Evolutionary conservation across 257 asterid species (phyloP).

Genomic region (Oldenlandia corymbosa): DNA sequence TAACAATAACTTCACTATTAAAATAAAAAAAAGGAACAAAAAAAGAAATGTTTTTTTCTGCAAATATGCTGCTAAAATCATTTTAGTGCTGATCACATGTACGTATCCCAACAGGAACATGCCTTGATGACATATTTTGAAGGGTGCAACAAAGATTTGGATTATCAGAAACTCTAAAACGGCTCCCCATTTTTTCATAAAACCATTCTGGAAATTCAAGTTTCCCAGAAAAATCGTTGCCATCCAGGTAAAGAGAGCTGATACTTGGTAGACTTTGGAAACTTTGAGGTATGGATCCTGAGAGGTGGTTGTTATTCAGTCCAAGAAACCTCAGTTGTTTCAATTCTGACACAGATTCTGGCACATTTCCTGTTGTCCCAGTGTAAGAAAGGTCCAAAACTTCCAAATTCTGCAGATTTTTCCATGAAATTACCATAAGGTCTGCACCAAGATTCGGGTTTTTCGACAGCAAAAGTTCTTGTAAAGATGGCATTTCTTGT

Average conservation of each 20-base stretch:
- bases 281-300: conserved; percentile 18
- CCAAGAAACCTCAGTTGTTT: conserved; percentile 33
- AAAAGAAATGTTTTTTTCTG: neutral
- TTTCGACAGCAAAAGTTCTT: conserved; percentile 19
- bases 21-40: neutral
- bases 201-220: conserved; percentile 28
- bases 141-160: conserved; percentile 21
- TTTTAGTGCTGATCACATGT: conserved; percentile 19
- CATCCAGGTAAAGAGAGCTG: conserved; percentile 23
- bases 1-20: too few relatives aligned
- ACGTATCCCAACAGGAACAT: conserved; percentile 21
- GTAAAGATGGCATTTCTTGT: conserved; percentile 15
- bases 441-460: conserved; percentile 22
- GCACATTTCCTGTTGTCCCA: conserved; percentile 20
- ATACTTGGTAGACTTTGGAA: conserved; percentile 23
- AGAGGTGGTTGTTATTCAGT: conserved; percentile 23
- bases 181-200: conserved; percentile 27
- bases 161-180: conserved; percentile 29
- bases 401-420: conserved; percentile 20
- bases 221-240: conserved; percentile 30
- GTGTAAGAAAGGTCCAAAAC: conserved; percentile 25
- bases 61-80: too few relatives aligned
- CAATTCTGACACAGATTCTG: conserved; percentile 22
- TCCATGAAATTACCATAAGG: conserved; percentile 23
- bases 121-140: conserved; percentile 14